A percentile compares a stretch with the other conserved stretches of the same genome.
These are phyloP conservation scores for Torulaspora gathmanii DNA, from an alignment of 805 yeast species.

Conservation along the genomic window DNA sequence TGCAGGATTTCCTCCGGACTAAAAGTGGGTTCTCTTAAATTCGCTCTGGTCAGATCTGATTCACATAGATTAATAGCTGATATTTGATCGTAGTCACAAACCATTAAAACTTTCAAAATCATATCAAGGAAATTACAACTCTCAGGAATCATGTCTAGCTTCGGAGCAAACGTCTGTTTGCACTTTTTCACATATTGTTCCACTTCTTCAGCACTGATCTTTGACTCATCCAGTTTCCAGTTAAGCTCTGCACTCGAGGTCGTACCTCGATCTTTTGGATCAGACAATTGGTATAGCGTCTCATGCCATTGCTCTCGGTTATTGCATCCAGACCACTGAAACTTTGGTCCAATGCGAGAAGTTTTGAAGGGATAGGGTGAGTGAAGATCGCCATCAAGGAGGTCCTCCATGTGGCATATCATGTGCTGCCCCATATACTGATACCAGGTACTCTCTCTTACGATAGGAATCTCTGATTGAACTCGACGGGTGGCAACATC, in stretches of 20 bases:
- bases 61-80: slow-evolving; percentile 46
- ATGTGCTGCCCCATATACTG: slow-evolving; percentile 31
- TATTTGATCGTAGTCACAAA: slow-evolving; percentile 45
- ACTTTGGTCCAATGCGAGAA: slow-evolving; percentile 25
- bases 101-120: slow-evolving; percentile 52
- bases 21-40: slow-evolving; percentile 74
- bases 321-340: slow-evolving; percentile 31
- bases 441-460: slow-evolving; percentile 24
- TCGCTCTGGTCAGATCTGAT: slow-evolving; percentile 47
- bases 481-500: slow-evolving; percentile 16
- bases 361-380: slow-evolving; percentile 30
- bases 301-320: slow-evolving; percentile 11
- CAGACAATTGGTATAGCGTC: slow-evolving; percentile 12
- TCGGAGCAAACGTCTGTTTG: slow-evolving; percentile 48
- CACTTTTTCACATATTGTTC: slow-evolving; percentile 55
- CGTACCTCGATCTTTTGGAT: slow-evolving; percentile 51
- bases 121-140: slow-evolving; percentile 84
- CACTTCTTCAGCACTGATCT: slow-evolving; percentile 32
- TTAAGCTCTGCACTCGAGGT: slow-evolving; percentile 58
- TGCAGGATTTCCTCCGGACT: slow-evolving; percentile 53
- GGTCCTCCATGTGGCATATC: slow-evolving; percentile 22
- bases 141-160: slow-evolving; percentile 49
- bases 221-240: slow-evolving; percentile 50
- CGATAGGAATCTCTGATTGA: slow-evolving; percentile 8
- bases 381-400: slow-evolving; percentile 15